A percentile compares a stretch with the other conserved stretches of the same genome.
Evolutionary conservation across 2,329 filamentous ascomycete genomes (phyloP).

Genomic region (Alternaria ethzedia): DNA sequence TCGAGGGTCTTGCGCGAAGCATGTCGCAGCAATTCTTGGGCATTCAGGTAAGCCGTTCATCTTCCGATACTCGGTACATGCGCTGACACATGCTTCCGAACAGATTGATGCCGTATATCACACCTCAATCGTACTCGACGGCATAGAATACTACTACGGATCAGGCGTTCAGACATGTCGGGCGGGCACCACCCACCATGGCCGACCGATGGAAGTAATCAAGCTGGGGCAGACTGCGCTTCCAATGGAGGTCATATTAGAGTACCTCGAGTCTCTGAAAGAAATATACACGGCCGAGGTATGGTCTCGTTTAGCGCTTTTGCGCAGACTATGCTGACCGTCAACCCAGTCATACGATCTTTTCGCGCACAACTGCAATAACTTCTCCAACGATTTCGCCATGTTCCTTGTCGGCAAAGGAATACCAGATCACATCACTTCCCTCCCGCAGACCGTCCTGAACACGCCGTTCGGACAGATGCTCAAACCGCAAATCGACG

Average conservation of each 20-base stretch:
- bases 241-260: slow-evolving; percentile 79
- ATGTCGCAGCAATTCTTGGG: slow-evolving; percentile 67
- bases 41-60: slow-evolving; percentile 52
- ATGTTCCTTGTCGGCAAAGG: slow-evolving; percentile 88
- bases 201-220: slow-evolving; percentile 77
- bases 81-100: not conserved
- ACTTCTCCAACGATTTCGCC: slow-evolving; percentile 91
- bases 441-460: slow-evolving; percentile 83
- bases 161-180: slow-evolving; percentile 81
- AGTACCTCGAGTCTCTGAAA: slow-evolving; percentile 85
- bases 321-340: slow-evolving; percentile 27
- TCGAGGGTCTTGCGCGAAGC: slow-evolving; percentile 60
- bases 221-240: slow-evolving; percentile 78
- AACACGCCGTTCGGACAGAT: slow-evolving; percentile 88
- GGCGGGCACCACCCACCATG: slow-evolving; percentile 86
- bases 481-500: slow-evolving; percentile 77
- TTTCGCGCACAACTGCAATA: slow-evolving; percentile 94
- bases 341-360: slow-evolving; percentile 11
- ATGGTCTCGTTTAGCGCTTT: slow-evolving; percentile 3
- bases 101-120: slow-evolving; percentile 93
- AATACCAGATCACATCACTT: slow-evolving; percentile 85
- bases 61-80: not conserved
- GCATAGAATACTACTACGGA: slow-evolving; percentile 91
- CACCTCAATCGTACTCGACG: slow-evolving; percentile 83
- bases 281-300: slow-evolving; percentile 83